phyloP scores from a whole-genome alignment of 73 alveolate genomes.

The Stentor coeruleus region DNA sequence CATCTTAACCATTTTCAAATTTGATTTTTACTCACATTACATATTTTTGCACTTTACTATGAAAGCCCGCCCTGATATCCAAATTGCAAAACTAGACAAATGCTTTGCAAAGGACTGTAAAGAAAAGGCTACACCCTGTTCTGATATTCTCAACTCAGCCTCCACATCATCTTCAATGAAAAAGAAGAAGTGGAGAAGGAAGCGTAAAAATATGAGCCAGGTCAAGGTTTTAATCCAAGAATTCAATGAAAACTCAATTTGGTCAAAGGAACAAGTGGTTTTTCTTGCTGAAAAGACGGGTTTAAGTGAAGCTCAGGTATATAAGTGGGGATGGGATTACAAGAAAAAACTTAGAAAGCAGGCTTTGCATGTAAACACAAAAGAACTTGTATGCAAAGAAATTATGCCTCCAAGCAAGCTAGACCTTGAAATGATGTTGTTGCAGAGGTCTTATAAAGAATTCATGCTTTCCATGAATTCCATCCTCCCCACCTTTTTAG shows the following conservation, averaged over 20 bases:
- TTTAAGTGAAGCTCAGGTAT: conserved; percentile 61
- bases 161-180: conserved; percentile 13
- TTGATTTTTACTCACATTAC: neutral
- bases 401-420: neutral
- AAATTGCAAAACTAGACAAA: too few relatives aligned
- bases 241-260: conserved; percentile 46
- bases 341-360: conserved; percentile 37
- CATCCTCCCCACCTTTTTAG: neutral
- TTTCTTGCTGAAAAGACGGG: conserved; percentile 58
- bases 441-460: neutral
- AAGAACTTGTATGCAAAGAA: neutral
- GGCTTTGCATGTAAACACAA: neutral
- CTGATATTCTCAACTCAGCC: neutral
- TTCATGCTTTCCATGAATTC: neutral
- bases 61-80: conserved; percentile 3
- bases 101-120: neutral
- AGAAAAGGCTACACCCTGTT: neutral
- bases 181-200: conserved; percentile 37
- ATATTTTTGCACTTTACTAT: neutral
- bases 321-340: conserved; percentile 76
- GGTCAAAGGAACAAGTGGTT: conserved; percentile 59
- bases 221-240: conserved; percentile 50
- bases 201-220: conserved; percentile 48
- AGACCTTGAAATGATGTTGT: neutral
- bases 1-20: neutral